phyloP scores from a whole-genome alignment of 2,329 filamentous ascomycete species.

The Beauveria medogensis region DNA sequence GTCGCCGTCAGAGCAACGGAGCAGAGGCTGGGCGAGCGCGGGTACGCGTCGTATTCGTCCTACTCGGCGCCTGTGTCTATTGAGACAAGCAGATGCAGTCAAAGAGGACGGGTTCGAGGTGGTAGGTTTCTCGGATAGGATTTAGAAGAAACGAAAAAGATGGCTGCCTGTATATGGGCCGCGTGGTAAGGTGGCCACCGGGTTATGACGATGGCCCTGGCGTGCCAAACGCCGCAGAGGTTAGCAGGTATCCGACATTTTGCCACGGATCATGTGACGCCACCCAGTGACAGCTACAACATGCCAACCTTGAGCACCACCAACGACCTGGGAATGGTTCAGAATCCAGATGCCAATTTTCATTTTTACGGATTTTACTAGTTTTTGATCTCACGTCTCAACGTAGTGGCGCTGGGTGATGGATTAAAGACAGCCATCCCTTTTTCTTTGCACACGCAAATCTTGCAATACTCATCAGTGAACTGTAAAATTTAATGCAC shows the following conservation, averaged over 20 bases:
- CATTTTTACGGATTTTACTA: neutral
- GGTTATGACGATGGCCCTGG: slow-evolving; percentile 21
- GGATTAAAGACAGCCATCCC: neutral
- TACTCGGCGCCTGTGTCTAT: neutral
- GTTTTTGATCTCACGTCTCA: too few relatives aligned
- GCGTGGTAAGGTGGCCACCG: slow-evolving; percentile 2
- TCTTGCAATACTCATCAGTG: neutral
- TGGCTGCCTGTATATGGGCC: slow-evolving; percentile 2
- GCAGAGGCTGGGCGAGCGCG: neutral
- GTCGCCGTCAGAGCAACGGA: slow-evolving; percentile 2
- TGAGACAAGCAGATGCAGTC: neutral
- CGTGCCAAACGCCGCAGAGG: slow-evolving; percentile 9
- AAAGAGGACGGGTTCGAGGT: neutral
- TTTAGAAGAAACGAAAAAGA: neutral
- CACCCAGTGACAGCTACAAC: slow-evolving; percentile 16
- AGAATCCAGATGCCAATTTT: neutral
- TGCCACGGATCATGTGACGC: slow-evolving; percentile 25
- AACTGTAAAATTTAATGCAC: neutral
- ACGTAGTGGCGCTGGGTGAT: neutral
- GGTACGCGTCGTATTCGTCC: neutral
- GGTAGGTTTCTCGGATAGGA: neutral
- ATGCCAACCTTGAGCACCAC: neutral
- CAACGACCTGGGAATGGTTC: neutral
- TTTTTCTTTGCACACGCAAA: neutral
- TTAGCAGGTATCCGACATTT: slow-evolving; percentile 18